A percentile compares a stretch with the other conserved stretches of the same genome.
These are phyloP conservation scores for Henckelia pumila DNA, from an alignment of 257 asterid genomes.

Conservation along the genomic window DNA sequence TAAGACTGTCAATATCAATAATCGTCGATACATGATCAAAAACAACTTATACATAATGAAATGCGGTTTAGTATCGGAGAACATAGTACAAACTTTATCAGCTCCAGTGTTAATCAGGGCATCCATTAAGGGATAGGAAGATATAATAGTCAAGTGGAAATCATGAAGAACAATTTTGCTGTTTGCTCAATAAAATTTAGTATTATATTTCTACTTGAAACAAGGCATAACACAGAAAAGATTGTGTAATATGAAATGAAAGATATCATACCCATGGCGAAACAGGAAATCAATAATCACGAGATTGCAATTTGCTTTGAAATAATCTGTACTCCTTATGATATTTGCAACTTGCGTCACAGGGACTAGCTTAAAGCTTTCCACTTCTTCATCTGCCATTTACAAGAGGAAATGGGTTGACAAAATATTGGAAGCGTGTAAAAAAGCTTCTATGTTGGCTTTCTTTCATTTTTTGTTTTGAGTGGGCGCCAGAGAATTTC, in stretches of 20 bases:
- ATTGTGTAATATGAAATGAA: conserved; percentile 13
- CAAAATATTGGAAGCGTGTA: too few relatives aligned
- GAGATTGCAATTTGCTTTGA: conserved; percentile 79
- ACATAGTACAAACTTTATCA: too few relatives aligned
- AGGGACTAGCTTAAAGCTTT: conserved; percentile 70
- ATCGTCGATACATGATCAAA: not conserved
- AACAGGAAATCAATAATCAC: conserved; percentile 86
- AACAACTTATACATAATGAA: not conserved
- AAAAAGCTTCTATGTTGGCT: not conserved
- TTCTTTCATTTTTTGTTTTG: not conserved
- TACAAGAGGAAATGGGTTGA: conserved; percentile 12
- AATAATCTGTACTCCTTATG: conserved; percentile 47
- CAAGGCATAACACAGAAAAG: not conserved
- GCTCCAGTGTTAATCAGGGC: not conserved
- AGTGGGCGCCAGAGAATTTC: conserved; percentile 1
- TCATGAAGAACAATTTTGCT: not conserved
- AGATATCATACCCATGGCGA: conserved; percentile 78
- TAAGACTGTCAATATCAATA: not conserved
- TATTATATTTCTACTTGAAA: conserved; percentile 4
- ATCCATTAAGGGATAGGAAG: not conserved
- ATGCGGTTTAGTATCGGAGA: not conserved
- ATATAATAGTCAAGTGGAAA: not conserved
- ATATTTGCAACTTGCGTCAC: conserved; percentile 63
- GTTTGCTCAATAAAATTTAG: too few relatives aligned
- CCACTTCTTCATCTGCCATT: conserved; percentile 88